Percentiles rank a stretch among this genome's conserved stretches.
Conservation (phyloP, 371 early-diverging fungal species). For the Umbelopsis sp. region DNA sequence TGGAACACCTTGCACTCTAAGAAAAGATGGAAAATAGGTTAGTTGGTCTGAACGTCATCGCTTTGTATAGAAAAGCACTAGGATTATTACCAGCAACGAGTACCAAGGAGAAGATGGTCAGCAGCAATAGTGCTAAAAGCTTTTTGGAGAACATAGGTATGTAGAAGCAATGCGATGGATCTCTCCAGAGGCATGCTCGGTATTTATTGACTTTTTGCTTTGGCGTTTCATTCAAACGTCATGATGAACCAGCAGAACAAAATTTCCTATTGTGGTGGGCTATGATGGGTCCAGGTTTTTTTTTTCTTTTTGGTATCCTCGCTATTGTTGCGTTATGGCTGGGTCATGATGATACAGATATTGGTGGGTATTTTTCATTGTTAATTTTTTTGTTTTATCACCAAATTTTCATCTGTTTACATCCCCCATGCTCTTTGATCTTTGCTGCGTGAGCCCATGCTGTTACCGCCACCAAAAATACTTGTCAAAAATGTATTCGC, state of each 20-base stretch:
- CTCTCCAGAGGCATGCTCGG: neutral
- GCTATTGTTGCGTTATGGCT: too few relatives aligned
- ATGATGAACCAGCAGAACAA: neutral
- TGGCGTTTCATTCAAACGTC: conserved; percentile 7
- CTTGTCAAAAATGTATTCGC: too few relatives aligned
- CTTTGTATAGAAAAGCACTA: too few relatives aligned
- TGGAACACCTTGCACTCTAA: neutral
- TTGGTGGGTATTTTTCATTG: too few relatives aligned
- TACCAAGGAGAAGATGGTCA: conserved; percentile 4
- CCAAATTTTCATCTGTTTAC: too few relatives aligned
- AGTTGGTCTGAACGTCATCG: neutral
- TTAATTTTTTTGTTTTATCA: too few relatives aligned
- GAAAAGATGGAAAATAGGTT: neutral
- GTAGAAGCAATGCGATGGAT: neutral
- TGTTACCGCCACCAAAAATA: too few relatives aligned
- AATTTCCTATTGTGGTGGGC: neutral
- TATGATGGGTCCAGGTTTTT: too few relatives aligned
- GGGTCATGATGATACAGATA: too few relatives aligned
- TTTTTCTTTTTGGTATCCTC: too few relatives aligned
- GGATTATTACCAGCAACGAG: conserved; percentile 1
- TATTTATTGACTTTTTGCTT: neutral
- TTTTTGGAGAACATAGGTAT: neutral
- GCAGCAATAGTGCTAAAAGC: neutral
- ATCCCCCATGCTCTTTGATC: too few relatives aligned
- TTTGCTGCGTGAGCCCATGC: too few relatives aligned